Evolutionary conservation across 306 rosid genomes (phyloP), one percentile per base, ranked within the genome.

Genomic region (Glycine tomentella): DNA sequence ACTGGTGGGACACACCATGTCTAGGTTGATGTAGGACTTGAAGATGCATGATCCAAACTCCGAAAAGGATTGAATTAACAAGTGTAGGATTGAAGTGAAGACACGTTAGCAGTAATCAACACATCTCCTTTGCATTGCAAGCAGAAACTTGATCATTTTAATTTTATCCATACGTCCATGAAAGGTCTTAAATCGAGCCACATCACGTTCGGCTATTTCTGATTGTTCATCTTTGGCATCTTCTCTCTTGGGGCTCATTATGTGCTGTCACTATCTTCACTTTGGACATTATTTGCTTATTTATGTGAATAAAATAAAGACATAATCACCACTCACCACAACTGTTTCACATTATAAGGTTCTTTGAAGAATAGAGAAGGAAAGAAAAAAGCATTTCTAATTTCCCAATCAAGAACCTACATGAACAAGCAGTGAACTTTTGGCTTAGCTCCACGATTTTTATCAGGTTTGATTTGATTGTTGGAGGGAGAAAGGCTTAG

Each of bases 11-110:
- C 82, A 20, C 46, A 0, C 2, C 7, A 38, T 48, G 51, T 77
- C 64, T 36, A n/a, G 51, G 38, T 77, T 72, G 78, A 57, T 34
- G 76, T 81, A 74, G 59, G 57, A 61, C 46, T 25, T 63, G 75
- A 72, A 73, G 33, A 76, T 63, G 77, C 80, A 72, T 46, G 76
- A 52, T 58, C 74, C 77, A 16, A 4, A 2, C 3, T 25, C 31
- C 2, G 31, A 25, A 25, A 25, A 0, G 31, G 20, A 16, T 6
- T 52, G 74, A 84, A 58, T 20, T 61, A 73, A 78, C 80, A 76
- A 76, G 46, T 81, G 86, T 64, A 33, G 42, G 10, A 44, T 31
- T 36, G 6, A 46, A 25, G 15, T 33, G 42, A 48, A 44, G 20
- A 57, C 81, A 75, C 77, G 15, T 44, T 45, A 58, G 55, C 55